phyloP scores from a whole-genome alignment of 768 basidiomycete species.

The Brasilioporus rufonigricans region DNA sequence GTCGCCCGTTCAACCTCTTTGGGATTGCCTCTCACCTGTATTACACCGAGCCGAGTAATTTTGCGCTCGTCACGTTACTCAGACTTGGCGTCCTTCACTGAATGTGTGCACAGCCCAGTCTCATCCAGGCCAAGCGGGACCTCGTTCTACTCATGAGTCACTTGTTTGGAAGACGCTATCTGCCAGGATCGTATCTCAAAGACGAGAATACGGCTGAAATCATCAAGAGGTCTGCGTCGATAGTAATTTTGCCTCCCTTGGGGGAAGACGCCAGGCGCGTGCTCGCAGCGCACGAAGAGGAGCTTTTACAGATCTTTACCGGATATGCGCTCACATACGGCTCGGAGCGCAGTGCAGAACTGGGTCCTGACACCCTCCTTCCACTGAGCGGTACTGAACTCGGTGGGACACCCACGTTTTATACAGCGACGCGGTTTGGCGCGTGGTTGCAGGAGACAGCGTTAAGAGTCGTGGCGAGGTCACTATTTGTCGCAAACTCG shows the following conservation, averaged over 20 bases:
- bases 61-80: slow-evolving; percentile 59
- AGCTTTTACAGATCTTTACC: slow-evolving; percentile 52
- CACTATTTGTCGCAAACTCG: slow-evolving; percentile 64
- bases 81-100: slow-evolving; percentile 56
- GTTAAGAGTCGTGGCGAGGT: slow-evolving; percentile 44
- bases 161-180: slow-evolving; percentile 60
- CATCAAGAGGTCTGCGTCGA: slow-evolving; percentile 49
- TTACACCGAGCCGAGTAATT: slow-evolving; percentile 59
- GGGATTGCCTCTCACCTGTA: slow-evolving; percentile 52
- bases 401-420: slow-evolving; percentile 9
- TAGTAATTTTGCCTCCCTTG: slow-evolving; percentile 54
- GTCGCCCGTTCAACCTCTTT: slow-evolving; percentile 57
- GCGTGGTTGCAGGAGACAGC: slow-evolving; percentile 38
- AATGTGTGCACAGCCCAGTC: slow-evolving; percentile 45
- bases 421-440: slow-evolving; percentile 28
- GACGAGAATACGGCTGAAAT: slow-evolving; percentile 35
- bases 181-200: slow-evolving; percentile 44
- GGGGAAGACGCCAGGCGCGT: slow-evolving; percentile 38
- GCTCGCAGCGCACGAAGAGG: slow-evolving; percentile 45
- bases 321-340: slow-evolving; percentile 54
- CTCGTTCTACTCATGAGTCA: slow-evolving; percentile 59
- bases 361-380: slow-evolving; percentile 45
- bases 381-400: slow-evolving; percentile 48
- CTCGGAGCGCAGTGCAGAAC: slow-evolving; percentile 33
- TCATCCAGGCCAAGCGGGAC: slow-evolving; percentile 44